A percentile compares a stretch with the other conserved stretches of the same genome.
Evolutionary conservation across 495 filamentous ascomycete species (phyloP).

Genomic region (Parathielavia appendiculata): DNA sequence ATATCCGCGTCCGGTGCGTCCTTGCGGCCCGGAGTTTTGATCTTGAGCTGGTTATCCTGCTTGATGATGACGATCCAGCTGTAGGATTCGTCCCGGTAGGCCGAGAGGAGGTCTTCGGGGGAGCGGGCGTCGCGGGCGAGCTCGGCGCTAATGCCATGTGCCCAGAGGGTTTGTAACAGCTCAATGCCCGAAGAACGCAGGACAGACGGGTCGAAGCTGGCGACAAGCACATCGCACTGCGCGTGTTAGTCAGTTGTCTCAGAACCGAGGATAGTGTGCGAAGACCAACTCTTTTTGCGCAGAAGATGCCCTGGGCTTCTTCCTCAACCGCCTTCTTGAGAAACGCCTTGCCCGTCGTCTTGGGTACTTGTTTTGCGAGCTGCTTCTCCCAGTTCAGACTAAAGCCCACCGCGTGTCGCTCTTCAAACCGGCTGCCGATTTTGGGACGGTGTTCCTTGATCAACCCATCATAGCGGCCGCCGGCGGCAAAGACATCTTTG

Average conservation of each 20-base stretch:
- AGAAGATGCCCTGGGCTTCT: conserved; percentile 53
- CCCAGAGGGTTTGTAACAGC: conserved; percentile 75
- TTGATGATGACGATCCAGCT: conserved; percentile 85
- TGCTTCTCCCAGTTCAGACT: conserved; percentile 83
- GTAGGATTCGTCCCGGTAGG: conserved; percentile 66
- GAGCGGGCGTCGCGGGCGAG: conserved; percentile 70
- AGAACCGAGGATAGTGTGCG: not conserved
- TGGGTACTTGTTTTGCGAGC: conserved; percentile 61
- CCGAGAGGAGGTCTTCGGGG: conserved; percentile 69
- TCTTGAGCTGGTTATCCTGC: conserved; percentile 70
- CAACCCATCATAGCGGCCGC: conserved; percentile 85
- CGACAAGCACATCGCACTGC: conserved; percentile 82
- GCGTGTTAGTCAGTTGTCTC: conserved; percentile 17
- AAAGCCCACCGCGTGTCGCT: conserved; percentile 81
- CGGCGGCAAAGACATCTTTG: conserved; percentile 85
- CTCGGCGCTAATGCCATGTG: conserved; percentile 82
- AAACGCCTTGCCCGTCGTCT: conserved; percentile 54
- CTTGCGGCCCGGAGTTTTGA: conserved; percentile 66
- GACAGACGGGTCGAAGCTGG: conserved; percentile 72
- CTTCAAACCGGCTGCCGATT: conserved; percentile 45
- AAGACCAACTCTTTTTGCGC: conserved; percentile 56
- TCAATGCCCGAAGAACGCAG: conserved; percentile 72
- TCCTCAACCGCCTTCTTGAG: conserved; percentile 59
- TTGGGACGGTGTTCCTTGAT: conserved; percentile 66
- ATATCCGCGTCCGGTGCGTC: conserved; percentile 73